Evolutionary conservation across 805 yeast species (phyloP).

Genomic region (Dipodascus geniculatus): DNA sequence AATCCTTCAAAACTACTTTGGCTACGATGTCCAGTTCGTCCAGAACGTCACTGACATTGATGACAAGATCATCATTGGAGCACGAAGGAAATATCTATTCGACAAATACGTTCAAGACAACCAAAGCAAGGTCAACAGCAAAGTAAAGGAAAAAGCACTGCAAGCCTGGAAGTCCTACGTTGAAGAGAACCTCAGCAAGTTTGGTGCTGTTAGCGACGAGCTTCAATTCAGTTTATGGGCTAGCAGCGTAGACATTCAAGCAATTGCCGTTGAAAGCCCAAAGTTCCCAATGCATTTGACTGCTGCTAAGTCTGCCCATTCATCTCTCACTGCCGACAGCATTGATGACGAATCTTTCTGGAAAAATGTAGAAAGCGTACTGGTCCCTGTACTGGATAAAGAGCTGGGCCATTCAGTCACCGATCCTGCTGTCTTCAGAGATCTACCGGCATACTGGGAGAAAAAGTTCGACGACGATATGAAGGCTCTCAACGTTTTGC

Average conservation of each 20-base stretch:
- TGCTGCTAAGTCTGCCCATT: constrained; percentile 44
- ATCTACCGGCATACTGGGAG: constrained; percentile 86
- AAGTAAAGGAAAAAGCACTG: constrained; percentile 30
- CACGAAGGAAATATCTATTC: constrained; percentile 78
- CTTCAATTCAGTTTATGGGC: constrained; percentile 38
- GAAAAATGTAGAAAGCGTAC: constrained; percentile 52
- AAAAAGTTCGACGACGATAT: constrained; percentile 73
- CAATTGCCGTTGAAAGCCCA: constrained; percentile 47
- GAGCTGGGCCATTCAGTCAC: constrained; percentile 64
- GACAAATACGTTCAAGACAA: constrained; percentile 38
- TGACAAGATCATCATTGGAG: constrained; percentile 90
- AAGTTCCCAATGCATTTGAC: constrained; percentile 76
- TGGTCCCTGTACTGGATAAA: constrained; percentile 61
- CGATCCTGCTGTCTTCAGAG: constrained; percentile 74
- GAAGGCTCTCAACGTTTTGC: constrained; percentile 70
- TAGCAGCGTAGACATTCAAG: constrained; percentile 31
- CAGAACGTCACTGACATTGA: constrained; percentile 99
- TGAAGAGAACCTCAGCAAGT: constrained; percentile 35
- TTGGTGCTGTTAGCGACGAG: constrained; percentile 35
- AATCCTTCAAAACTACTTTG: constrained; percentile 80
- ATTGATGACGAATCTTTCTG: constrained; percentile 31
- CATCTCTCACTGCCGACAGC: constrained; percentile 25
- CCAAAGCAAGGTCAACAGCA: constrained; percentile 20
- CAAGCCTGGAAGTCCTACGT: constrained; percentile 40
- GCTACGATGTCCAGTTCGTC: constrained; percentile 75